Percentiles rank a stretch among this genome's conserved stretches.
Conservation (phyloP, 116 monocot species). For the Iris pallida region DNA sequence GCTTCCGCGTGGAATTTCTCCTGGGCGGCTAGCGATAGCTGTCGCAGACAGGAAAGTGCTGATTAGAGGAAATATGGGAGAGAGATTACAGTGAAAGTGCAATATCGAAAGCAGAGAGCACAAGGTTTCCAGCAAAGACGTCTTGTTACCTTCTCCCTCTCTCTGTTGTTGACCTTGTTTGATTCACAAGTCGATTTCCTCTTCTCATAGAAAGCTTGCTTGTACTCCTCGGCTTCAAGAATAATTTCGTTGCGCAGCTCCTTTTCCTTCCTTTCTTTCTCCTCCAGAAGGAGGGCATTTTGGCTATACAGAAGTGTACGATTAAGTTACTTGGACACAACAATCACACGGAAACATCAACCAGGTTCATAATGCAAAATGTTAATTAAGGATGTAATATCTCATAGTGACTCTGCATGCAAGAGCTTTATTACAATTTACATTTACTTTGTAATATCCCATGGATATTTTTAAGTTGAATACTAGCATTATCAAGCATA, state of each 20-base stretch:
- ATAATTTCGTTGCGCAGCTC: constrained; percentile 63
- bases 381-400: no score
- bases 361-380: no score
- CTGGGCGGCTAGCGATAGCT: constrained; percentile 71
- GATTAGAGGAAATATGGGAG: no score
- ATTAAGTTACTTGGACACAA: no score
- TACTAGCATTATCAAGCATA: no score
- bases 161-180: constrained; percentile 71
- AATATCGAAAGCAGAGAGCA: not conserved
- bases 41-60: not conserved
- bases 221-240: constrained; percentile 70
- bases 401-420: no score
- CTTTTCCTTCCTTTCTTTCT: constrained; percentile 79
- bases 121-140: not conserved
- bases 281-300: constrained; percentile 76
- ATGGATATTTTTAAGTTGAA: no score
- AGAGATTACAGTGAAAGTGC: not conserved
- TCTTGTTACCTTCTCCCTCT: constrained; percentile 73
- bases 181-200: constrained; percentile 58
- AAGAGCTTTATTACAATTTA: no score
- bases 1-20: constrained; percentile 88
- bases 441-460: no score
- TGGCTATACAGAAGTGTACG: constrained; percentile 35
- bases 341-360: no score
- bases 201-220: constrained; percentile 75